These are phyloP conservation scores for Croton laevigatus DNA, from an alignment of 441 rosid species.

Conservation along the genomic window DNA sequence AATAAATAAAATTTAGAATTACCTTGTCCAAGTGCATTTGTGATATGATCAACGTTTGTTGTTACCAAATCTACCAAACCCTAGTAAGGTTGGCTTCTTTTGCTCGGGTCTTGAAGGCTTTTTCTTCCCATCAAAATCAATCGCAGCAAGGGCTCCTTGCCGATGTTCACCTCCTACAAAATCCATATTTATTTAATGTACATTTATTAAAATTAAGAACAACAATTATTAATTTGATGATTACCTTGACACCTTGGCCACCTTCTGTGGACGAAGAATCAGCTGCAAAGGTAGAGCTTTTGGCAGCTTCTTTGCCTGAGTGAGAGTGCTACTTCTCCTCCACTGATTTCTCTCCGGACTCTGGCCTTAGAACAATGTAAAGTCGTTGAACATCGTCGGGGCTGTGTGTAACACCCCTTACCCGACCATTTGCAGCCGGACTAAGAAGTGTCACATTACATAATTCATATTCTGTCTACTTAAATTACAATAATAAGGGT, in stretches of 20 bases:
- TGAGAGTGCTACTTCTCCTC: constrained; percentile 63
- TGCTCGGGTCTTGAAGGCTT: constrained; percentile 60
- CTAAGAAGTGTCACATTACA: no score
- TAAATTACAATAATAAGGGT: no score
- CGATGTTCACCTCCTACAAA: constrained; percentile 44
- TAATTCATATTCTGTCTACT: no score
- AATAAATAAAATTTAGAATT: not conserved
- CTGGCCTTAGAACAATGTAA: constrained; percentile 60
- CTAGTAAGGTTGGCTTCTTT: constrained; percentile 60
- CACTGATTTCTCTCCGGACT: constrained; percentile 43
- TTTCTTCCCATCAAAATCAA: constrained; percentile 67
- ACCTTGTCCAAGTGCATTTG: constrained; percentile 61
- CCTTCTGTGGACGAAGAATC: constrained; percentile 27
- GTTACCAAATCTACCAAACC: constrained; percentile 78
- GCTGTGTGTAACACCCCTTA: no score
- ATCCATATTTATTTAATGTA: not conserved
- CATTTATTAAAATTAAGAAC: no score
- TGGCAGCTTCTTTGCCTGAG: constrained; percentile 49
- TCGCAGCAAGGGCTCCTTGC: constrained; percentile 44
- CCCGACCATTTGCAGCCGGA: no score
- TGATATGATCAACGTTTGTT: constrained; percentile 45
- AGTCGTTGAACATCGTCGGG: constrained; percentile 55
- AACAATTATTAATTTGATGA: no score
- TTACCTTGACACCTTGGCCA: constrained; percentile 58
- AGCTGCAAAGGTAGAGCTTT: not conserved